Base-by-base conservation (phyloP, 1,139 yeast genomes). In the Blastobotrys indianensis region DNA sequence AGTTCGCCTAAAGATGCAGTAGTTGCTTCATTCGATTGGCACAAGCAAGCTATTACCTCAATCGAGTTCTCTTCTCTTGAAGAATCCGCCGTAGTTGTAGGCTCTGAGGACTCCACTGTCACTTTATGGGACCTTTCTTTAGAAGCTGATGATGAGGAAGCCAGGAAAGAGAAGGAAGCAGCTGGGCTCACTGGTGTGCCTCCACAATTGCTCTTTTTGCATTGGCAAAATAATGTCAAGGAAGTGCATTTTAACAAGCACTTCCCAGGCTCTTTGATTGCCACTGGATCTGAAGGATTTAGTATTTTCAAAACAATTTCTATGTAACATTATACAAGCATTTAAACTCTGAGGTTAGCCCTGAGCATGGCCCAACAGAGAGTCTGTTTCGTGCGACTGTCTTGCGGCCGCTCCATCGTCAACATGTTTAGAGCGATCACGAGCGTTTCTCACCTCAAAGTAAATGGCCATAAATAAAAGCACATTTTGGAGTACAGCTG, bases 241-340 rank as follows among this genome's bases (percentile, higher is more conserved):
- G 99, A 92, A 65, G 96, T 90, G 37, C 86, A 95, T 68, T 92
- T 98, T 97, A 97, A 92, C 67, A 79, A 73, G 61, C 98, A 94
- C 69, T 86, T 94, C 52, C 98, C 98, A 3, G 98, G 98, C 40
- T 83, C 94, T 58, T 74, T 94, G 63, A 87, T 88, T 12, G 82
- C 95, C 57, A 92, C 98, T 3, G 97, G 98, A 54, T 84, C 94
- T 37, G 97, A 90, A 59, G 98, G 98, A 39, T 74, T 92, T 65
- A 85, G 87, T 61, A 73, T 92, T 44, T 92, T 97, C 97, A 92
- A 92, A 72, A 90, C 97, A 29, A 90, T 92, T 61, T 42, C 45
- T 11, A n/a, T 31, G 33, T 31, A 31, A 31, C 12, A 31, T 9
- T 37, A 37, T 12, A 32, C 20, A 28, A 9, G 25, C 13, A 37